phyloP scores from a whole-genome alignment of 345 rosid species.

The Clausena lansium region DNA sequence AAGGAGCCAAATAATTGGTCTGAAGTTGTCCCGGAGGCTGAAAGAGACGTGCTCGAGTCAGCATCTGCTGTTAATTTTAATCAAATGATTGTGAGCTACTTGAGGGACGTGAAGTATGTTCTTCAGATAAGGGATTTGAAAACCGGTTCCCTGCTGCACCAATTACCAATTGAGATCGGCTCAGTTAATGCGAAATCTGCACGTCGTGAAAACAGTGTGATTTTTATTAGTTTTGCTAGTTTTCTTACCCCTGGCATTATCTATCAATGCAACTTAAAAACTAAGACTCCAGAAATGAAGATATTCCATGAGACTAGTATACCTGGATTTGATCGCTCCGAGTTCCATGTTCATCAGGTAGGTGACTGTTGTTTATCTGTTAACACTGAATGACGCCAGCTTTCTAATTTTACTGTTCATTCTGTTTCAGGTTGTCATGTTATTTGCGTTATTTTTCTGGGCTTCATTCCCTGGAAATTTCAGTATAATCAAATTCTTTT shows the following conservation, averaged over 20 bases:
- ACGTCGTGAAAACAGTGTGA: constrained; percentile 51
- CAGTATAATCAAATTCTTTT: neutral
- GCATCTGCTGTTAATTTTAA: constrained; percentile 62
- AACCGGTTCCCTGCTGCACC: constrained; percentile 71
- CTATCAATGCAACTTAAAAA: constrained; percentile 64
- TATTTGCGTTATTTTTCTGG: neutral
- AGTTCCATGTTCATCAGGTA: constrained; percentile 82
- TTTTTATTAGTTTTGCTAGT: constrained; percentile 73
- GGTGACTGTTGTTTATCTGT: constrained; percentile 34
- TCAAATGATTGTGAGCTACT: constrained; percentile 73
- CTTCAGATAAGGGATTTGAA: constrained; percentile 79
- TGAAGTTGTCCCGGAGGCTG: constrained; percentile 71
- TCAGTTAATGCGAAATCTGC: constrained; percentile 61
- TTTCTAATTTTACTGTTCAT: neutral
- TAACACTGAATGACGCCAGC: neutral
- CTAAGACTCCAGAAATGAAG: constrained; percentile 54
- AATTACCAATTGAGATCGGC: constrained; percentile 80
- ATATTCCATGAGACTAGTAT: constrained; percentile 74
- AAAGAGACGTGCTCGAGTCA: constrained; percentile 76
- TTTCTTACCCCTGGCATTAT: constrained; percentile 87
- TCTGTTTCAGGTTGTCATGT: neutral
- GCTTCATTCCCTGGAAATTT: neutral
- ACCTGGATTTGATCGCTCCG: constrained; percentile 71
- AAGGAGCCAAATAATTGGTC: constrained; percentile 72
- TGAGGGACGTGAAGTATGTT: constrained; percentile 81